Evolutionary conservation across 495 filamentous ascomycete genomes (phyloP).

Genomic region (Penicillium salamii): DNA sequence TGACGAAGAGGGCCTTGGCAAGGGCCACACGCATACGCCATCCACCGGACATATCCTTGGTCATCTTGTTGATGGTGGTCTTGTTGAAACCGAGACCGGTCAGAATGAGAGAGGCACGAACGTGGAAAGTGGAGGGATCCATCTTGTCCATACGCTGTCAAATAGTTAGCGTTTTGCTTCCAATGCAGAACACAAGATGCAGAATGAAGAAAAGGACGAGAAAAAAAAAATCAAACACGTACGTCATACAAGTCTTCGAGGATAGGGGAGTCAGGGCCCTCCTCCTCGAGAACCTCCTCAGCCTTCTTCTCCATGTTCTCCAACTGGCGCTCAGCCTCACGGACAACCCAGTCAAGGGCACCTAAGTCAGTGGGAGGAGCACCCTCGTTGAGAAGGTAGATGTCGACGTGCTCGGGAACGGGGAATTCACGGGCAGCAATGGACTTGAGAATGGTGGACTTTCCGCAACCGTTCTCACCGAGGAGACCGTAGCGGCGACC

Average conservation of each 20-base stretch:
- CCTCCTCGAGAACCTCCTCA: constrained; percentile 85
- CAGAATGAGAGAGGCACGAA: constrained; percentile 91
- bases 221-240: constrained; percentile 33
- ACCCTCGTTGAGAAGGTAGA: constrained; percentile 97
- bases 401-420: constrained; percentile 94
- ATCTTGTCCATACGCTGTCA: constrained; percentile 92
- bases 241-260: constrained; percentile 96
- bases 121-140: constrained; percentile 99
- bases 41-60: constrained; percentile 99
- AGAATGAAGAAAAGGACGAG: neutral
- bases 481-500: constrained; percentile 91
- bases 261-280: constrained; percentile 88
- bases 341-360: constrained; percentile 95
- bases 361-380: constrained; percentile 86
- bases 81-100: constrained; percentile 99
- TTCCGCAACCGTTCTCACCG: constrained; percentile 98
- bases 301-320: constrained; percentile 81
- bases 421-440: constrained; percentile 92
- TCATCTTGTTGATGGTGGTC: constrained; percentile 93
- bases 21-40: constrained; percentile 99
- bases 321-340: constrained; percentile 91
- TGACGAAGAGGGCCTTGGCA: constrained; percentile 97
- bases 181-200: too few relatives aligned
- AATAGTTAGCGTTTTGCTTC: constrained; percentile 33
- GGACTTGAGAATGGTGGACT: constrained; percentile 93